Evolutionary conservation across 176 grass and related monocot genomes (phyloP), one percentile per base, ranked within the genome.

Genomic region (Chloris gayana): DNA sequence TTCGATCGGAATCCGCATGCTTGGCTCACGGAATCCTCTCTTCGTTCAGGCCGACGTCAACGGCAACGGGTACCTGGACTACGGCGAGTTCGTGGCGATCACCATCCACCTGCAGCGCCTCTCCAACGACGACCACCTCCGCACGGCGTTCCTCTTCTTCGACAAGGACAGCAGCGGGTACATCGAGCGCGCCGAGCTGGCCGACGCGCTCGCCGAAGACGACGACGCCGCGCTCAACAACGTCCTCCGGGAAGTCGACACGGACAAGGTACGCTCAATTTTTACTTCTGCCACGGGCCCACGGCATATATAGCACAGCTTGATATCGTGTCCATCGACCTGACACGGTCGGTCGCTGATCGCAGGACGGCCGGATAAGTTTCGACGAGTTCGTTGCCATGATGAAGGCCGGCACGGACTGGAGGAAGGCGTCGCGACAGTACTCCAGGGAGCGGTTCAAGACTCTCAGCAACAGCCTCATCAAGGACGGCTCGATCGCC

Each of bases 391-490:
- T 97, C 64, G 89, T 97, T 6, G 79, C 85, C 1, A 97, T 97
- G 95, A 97, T 97, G 95, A 97, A 97, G 38, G 68, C 95, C 10
- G 95, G 95, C 13, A 92, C 91, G 4, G 95, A 97, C 70, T 97
- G 95, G 95, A 84, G 95, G 82, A 97, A 97, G 63, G 95, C 95
- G 30, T 97, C 95, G 5, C 92, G 95, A 2, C 95, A 97, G 77
- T 97, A 94, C 91, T 97, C 95, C n/a, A 94, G 87, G 74, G 92
- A 97, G 65, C 69, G 88, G 38, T 94, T 94, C 64, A 86, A 91
- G 80, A 92, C 88, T 0, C 87, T 97, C 8, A 94, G 92, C 87
- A 92, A 88, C 65, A 91, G 89, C 81, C 87, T 97, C 9, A 90
- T 94, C 69, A 97, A 91, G 80, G 91, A 97, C 24, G 95, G 91